Conservation (phyloP, 371 early-diverging fungal species). For the Mortierella sp. region DNA sequence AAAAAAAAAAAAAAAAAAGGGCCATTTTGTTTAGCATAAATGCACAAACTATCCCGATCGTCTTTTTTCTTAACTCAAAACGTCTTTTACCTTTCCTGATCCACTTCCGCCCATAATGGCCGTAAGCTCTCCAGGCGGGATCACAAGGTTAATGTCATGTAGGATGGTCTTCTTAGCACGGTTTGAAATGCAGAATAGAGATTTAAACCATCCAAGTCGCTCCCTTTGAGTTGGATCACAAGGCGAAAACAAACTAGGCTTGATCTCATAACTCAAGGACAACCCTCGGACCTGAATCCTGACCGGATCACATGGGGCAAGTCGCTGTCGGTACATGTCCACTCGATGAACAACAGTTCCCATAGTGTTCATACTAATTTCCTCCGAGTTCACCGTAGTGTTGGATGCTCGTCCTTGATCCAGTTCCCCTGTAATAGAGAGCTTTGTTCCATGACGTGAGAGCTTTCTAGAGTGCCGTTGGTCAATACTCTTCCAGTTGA, state of each 20-base stretch:
- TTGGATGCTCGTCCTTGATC: no score
- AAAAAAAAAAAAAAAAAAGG: no score
- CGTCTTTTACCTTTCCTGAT: slow-evolving; percentile 67
- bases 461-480: neutral
- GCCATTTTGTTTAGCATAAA: no score
- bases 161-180: slow-evolving; percentile 19
- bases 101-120: slow-evolving; percentile 72
- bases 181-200: neutral
- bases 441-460: neutral
- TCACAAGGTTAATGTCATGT: slow-evolving; percentile 48
- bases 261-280: neutral
- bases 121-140: slow-evolving; percentile 60
- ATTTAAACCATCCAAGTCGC: neutral
- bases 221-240: neutral
- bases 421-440: no score
- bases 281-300: slow-evolving; percentile 10
- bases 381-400: no score
- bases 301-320: neutral
- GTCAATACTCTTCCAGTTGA: neutral
- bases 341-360: neutral
- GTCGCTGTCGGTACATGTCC: slow-evolving; percentile 1
- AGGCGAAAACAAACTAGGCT: no score
- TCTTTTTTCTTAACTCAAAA: no score
- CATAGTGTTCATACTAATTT: neutral
- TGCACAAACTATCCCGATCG: no score